Evolutionary conservation across 176 grass and related monocot species (phyloP).

Genomic region (Carex scoparia): DNA sequence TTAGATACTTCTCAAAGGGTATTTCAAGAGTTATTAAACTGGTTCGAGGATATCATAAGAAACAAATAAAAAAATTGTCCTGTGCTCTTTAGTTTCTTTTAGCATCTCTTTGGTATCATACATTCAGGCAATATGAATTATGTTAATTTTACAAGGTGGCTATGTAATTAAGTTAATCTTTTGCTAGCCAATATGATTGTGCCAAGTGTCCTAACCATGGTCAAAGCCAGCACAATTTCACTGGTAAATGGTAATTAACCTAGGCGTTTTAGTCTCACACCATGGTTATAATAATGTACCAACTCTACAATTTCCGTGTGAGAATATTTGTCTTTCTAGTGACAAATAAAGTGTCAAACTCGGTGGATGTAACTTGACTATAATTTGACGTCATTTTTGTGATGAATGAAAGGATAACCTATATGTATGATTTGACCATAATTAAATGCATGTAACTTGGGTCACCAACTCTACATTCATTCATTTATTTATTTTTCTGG

Average conservation of each 20-base stretch:
- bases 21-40: background rate
- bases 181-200: background rate
- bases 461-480: background rate
- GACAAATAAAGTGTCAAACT: background rate
- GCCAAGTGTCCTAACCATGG: background rate
- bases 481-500: too few relatives aligned
- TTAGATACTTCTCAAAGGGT: background rate
- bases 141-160: background rate
- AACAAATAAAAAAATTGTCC: background rate
- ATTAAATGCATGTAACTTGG: background rate
- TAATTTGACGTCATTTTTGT: background rate
- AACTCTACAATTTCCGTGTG: background rate
- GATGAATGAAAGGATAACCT: background rate
- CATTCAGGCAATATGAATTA: background rate
- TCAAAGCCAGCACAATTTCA: background rate
- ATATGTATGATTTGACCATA: background rate
- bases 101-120: background rate
- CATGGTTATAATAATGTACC: background rate
- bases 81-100: background rate
- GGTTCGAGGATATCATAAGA: background rate
- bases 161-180: background rate
- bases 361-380: background rate
- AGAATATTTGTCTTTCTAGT: background rate
- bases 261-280: background rate
- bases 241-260: background rate